Base-by-base conservation (phyloP, 805 yeast genomes). In the Metschnikowia henanensis region DNA sequence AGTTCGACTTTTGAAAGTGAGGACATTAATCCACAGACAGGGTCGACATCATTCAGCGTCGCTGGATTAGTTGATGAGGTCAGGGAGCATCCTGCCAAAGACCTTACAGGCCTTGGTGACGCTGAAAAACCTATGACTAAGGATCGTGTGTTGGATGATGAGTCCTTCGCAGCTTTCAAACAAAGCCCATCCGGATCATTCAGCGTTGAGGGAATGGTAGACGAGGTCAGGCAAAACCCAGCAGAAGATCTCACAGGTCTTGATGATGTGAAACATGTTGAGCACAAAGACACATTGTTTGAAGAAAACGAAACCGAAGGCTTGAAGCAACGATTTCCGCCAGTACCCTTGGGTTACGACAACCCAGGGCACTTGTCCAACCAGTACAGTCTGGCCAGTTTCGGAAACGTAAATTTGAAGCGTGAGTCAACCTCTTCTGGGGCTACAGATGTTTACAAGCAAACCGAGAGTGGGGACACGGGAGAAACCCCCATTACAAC, bases 401-500 rank as follows among this genome's bases (percentile, higher is more conserved):
- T 18, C 30, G 36, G 23, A 9, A 28, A 34, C 9, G 39, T 16
- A 2, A 29, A 16, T 19, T 22, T 41, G n/a, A 43, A 43, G 21
- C 33, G 18, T 60, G 67, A 2, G 18, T 50, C 47, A 15, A 37
- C 62, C 4, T 70, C 75, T 15, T 60, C 68, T n/a, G 65, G 57
- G 17, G 52, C 58, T 6, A 60, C 71, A 6, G 64, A 58, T 15
- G 54, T 53, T 3, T 59, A 55, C 44, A 56, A 56, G 37, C 57
- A 55, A 21, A 55, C 52, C 1, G 72, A 61, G 10, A 58, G 55
- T 3, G 55, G 50, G 16, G 75, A 73, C 38, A 56, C 57, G 3
- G 58, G 51, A 15, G 76, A 73, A 41, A 76, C 82, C 1, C 77
- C 78, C 1, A 65, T 73, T 17, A 75, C 78, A 40, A 61, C 81